Evolutionary conservation across 768 basidiomycete species (phyloP).

Genomic region (Hysterangium stoloniferum): DNA sequence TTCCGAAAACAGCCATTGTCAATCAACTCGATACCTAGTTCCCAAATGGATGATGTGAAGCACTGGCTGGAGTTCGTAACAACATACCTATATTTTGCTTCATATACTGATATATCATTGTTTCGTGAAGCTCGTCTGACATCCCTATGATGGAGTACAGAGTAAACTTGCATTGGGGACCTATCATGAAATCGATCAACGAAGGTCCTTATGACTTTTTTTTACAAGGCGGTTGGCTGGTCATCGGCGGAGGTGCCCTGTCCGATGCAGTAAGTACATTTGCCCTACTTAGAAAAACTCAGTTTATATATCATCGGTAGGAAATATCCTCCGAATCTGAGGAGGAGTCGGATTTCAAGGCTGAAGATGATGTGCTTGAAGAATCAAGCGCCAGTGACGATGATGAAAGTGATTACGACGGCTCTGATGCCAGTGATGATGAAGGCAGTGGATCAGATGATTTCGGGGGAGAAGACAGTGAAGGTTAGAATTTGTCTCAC

Average conservation of each 20-base stretch:
- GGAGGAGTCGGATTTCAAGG: slow-evolving; percentile 61
- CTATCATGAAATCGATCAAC: slow-evolving; percentile 98
- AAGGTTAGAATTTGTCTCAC: slow-evolving; percentile 31
- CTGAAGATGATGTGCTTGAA: slow-evolving; percentile 35
- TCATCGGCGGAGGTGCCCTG: slow-evolving; percentile 56
- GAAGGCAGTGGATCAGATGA: slow-evolving; percentile 57
- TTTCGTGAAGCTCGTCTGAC: slow-evolving; percentile 76
- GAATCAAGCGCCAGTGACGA: slow-evolving; percentile 34
- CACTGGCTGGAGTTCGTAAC: slow-evolving; percentile 92
- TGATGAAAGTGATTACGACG: slow-evolving; percentile 47
- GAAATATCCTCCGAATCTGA: slow-evolving; percentile 58
- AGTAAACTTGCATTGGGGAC: slow-evolving; percentile 96
- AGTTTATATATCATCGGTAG: slow-evolving; percentile 2
- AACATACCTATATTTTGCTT: neutral
- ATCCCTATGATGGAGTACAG: slow-evolving; percentile 93
- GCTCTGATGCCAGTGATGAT: slow-evolving; percentile 44
- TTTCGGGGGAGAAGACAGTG: slow-evolving; percentile 53
- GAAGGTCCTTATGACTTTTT: slow-evolving; percentile 95
- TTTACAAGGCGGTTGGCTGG: slow-evolving; percentile 92
- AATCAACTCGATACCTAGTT: slow-evolving; percentile 90
- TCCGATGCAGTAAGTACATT: slow-evolving; percentile 54
- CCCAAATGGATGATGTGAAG: slow-evolving; percentile 93
- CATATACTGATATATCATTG: slow-evolving; percentile 8
- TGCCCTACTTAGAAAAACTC: no score
- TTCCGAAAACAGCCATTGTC: slow-evolving; percentile 89